A percentile compares a stretch with the other conserved stretches of the same genome.
Conservation (phyloP, 2,329 filamentous ascomycete species). For the Pyrenophora seminiperda region DNA sequence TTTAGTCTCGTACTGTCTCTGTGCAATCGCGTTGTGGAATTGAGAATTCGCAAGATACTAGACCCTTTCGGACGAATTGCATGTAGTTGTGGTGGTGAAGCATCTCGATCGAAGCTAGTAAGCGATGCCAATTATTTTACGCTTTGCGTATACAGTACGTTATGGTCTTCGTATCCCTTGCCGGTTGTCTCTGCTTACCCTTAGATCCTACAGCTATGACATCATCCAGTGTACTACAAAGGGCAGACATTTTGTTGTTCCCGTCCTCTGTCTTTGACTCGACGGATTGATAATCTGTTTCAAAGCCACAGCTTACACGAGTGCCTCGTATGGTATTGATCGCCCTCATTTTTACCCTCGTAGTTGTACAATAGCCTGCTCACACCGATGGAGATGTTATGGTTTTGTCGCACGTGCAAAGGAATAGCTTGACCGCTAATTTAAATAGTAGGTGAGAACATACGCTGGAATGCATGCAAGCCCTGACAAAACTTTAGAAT, state of each 20-base stretch:
- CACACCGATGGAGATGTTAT: conserved; percentile 5
- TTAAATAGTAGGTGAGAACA: neutral
- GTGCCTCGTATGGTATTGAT: conserved; percentile 2
- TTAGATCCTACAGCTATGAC: neutral
- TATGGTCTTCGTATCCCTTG: no score
- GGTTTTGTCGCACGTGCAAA: no score
- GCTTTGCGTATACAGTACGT: no score
- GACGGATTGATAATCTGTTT: neutral
- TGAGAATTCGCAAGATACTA: no score
- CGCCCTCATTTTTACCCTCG: neutral
- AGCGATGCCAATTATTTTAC: no score
- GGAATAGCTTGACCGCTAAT: neutral
- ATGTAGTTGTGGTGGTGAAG: no score
- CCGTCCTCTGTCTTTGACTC: neutral
- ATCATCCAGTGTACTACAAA: neutral
- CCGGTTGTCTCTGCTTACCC: no score
- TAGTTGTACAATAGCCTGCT: conserved; percentile 3
- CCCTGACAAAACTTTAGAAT: neutral
- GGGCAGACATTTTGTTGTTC: neutral
- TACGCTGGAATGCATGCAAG: neutral
- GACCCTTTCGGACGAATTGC: no score
- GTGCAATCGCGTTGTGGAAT: no score
- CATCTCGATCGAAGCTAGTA: no score
- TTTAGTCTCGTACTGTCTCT: no score
- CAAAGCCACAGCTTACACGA: conserved; percentile 5